Conservation (phyloP, 1,139 yeast genomes). For the Suhomyces choctaworum region DNA sequence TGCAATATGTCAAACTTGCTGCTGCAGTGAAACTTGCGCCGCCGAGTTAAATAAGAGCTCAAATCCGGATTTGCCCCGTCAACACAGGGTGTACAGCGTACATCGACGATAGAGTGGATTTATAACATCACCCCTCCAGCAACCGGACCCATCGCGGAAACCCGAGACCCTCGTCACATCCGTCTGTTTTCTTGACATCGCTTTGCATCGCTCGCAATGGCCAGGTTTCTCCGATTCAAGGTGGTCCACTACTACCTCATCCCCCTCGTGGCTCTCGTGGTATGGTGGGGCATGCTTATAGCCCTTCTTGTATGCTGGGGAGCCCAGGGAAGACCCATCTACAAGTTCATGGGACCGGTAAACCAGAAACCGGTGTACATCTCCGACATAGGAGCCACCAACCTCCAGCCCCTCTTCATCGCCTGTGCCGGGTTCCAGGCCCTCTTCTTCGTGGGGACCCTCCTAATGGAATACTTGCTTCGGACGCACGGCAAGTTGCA, state of each 20-base stretch:
- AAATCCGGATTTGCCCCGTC: too few relatives aligned
- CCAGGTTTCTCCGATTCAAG: conserved; percentile 18
- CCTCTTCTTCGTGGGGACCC: conserved; percentile 67
- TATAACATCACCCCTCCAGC: too few relatives aligned
- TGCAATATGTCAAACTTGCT: too few relatives aligned
- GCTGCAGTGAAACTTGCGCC: too few relatives aligned
- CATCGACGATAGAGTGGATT: too few relatives aligned
- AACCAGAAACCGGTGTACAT: conserved; percentile 64
- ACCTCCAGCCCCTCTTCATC: conserved; percentile 28
- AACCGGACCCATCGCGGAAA: too few relatives aligned
- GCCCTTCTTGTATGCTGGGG: conserved; percentile 71
- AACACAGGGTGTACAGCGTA: too few relatives aligned
- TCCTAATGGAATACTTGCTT: conserved; percentile 57
- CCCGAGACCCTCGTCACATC: too few relatives aligned
- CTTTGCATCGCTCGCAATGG: too few relatives aligned
- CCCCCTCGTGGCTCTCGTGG: conserved; percentile 56
- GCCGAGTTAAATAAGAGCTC: too few relatives aligned
- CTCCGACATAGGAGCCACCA: conserved; percentile 45
- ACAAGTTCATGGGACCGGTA: conserved; percentile 51
- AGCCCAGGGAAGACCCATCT: conserved; percentile 73
- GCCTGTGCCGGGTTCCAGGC: conserved; percentile 54
- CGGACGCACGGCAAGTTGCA: conserved; percentile 55
- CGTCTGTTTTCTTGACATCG: too few relatives aligned
- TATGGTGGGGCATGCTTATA: conserved; percentile 80
- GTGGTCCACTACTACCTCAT: conserved; percentile 33